Conservation (phyloP, 768 basidiomycete genomes). For the Suillus paluster region DNA sequence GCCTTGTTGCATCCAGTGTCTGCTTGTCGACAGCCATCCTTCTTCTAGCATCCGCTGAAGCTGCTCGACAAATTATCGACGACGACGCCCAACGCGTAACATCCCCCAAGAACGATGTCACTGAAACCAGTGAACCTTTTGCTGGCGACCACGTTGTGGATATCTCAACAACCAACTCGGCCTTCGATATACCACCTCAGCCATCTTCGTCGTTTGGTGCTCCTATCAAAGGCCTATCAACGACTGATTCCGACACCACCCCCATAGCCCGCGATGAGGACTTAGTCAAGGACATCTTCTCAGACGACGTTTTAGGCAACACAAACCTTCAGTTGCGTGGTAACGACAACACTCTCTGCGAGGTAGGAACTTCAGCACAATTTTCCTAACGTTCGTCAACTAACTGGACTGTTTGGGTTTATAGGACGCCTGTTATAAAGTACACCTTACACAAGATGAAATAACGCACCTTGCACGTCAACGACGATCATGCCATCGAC, state of each 20-base stretch:
- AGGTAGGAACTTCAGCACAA: neutral
- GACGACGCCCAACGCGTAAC: neutral
- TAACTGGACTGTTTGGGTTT: neutral
- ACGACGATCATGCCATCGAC: neutral
- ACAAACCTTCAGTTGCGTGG: neutral
- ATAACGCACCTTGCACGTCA: neutral
- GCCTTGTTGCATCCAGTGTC: constrained; percentile 3
- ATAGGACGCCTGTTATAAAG: neutral
- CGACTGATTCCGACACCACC: neutral
- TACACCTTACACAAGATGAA: neutral
- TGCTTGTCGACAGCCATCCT: neutral
- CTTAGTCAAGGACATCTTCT: neutral
- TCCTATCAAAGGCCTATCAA: neutral
- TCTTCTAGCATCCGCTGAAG: neutral
- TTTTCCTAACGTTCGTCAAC: neutral
- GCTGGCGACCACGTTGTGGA: neutral
- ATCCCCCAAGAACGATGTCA: neutral
- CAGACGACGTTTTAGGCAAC: too few species aligned
- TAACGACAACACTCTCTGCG: neutral
- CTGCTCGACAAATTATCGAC: neutral
- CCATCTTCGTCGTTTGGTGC: neutral
- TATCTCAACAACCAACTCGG: neutral
- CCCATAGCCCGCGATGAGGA: neutral
- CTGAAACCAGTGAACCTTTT: neutral
- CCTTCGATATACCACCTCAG: neutral